These are phyloP conservation scores for Alternaria postmessia DNA, from an alignment of 2,329 filamentous ascomycete species.

Conservation along the genomic window DNA sequence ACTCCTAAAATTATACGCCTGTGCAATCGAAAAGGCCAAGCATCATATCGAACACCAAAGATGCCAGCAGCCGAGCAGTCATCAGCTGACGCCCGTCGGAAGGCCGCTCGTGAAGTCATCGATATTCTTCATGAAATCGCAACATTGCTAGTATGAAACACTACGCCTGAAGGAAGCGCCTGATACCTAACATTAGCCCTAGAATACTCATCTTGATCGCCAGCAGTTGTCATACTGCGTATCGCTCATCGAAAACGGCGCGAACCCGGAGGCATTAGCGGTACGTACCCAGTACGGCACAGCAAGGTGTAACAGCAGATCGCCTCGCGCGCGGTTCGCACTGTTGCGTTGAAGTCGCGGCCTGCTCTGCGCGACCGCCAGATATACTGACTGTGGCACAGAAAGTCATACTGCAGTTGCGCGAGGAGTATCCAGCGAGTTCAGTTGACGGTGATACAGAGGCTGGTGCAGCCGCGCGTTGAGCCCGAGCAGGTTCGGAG, in stretches of 20 bases:
- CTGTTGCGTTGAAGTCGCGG: not conserved
- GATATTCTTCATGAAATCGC: conserved; percentile 86
- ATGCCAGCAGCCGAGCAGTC: conserved; percentile 36
- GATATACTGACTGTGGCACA: conserved; percentile 31
- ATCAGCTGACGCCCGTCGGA: conserved; percentile 65
- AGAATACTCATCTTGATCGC: conserved; percentile 95
- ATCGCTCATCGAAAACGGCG: conserved; percentile 94
- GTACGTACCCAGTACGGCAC: conserved; percentile 63
- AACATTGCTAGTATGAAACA: conserved; percentile 76
- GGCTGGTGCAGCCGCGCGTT: conserved; percentile 31
- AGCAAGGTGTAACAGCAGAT: conserved; percentile 15
- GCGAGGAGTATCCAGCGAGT: conserved; percentile 51
- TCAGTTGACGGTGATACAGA: conserved; percentile 40
- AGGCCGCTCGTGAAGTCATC: conserved; percentile 79
- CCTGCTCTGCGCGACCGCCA: conserved; percentile 2
- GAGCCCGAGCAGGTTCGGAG: conserved; percentile 13
- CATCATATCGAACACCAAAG: not conserved
- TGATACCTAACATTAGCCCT: conserved; percentile 4
- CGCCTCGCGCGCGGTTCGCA: conserved; percentile 21
- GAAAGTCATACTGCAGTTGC: conserved; percentile 58
- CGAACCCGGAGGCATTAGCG: conserved; percentile 92
- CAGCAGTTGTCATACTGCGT: conserved; percentile 93
- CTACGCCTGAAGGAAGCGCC: not conserved
- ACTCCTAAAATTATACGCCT: not conserved
- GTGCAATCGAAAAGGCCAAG: not conserved